Base-by-base conservation (phyloP, 305 asterid species). In the Fraxinus dipetala region DNA sequence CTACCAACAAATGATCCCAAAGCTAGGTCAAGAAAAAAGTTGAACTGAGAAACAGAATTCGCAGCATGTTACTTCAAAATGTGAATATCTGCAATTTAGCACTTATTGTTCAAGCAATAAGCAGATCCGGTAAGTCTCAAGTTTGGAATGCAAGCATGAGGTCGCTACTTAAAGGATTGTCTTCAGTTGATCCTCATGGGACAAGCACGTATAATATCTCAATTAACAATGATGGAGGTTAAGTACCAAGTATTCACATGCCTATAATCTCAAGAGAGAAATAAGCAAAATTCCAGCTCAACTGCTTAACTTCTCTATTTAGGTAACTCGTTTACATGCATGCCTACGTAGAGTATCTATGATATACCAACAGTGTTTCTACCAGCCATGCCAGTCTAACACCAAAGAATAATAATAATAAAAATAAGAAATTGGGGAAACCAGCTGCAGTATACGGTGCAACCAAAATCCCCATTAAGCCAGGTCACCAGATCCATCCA, bases 381-480 rank as follows among this genome's bases (percentile, higher is more conserved):
- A 67, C 74, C 34, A 67, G 14, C 32, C n/a, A 63, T 65, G 7
- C 7, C n/a, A 4, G 18, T 11, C 18, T 3, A 65, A 65, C 72
- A 65, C 34, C 5, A 63, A 63, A 3, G 10, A 24, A 9, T 2
- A 40, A 40, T 9, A 38, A 38, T 0, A 9, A 40, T 1, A 63
- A 4, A n/a, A 63, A 8, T 0, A 28, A 63, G 18, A 54, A 2
- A 24, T 70, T 43, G 43, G 45, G 18, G 61, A 73, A 77, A 74
- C 67, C 20, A 51, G 8, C 65, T 16, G 45, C 30, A 43, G 78
- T 59, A 72, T 14, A 18, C 40, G 84, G 51, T 80, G 65, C 74
- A 80, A 81, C 69, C 36, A 81, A 78, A 65, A 75, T 24, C 48
- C 40, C n/a, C 5, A 63, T 73, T 26, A 43, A 24, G 80, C 36